Evolutionary conservation across 2,329 filamentous ascomycete species (phyloP).

Genomic region (Hymenoscyphus fructigenus): DNA sequence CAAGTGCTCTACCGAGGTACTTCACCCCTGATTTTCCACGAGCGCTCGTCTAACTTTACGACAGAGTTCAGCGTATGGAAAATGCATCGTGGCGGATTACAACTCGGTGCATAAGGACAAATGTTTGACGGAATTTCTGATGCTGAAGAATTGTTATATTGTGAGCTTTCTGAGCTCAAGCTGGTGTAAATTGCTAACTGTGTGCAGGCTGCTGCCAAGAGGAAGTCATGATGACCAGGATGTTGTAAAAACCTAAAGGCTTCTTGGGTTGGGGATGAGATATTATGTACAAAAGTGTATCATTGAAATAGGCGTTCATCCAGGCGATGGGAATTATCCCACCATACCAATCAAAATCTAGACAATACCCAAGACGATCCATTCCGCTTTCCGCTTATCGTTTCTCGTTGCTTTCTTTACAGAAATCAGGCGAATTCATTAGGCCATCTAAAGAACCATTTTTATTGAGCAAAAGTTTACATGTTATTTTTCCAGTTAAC

Average conservation of each 20-base stretch:
- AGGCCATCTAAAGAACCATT: not conserved
- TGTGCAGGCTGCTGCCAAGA: conserved; percentile 52
- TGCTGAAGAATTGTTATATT: conserved; percentile 82
- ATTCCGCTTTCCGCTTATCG: not conserved
- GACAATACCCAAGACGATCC: not conserved
- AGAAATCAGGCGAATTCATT: not conserved
- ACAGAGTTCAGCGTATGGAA: conserved; percentile 82
- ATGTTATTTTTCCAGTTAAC: conserved; percentile 3
- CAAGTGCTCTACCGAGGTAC: conserved; percentile 66
- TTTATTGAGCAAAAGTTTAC: conserved; percentile 2
- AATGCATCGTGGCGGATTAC: conserved; percentile 88
- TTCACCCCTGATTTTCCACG: conserved; percentile 14
- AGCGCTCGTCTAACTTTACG: conserved; percentile 7
- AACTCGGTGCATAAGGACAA: conserved; percentile 89
- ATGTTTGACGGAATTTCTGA: conserved; percentile 81
- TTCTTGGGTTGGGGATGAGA: not conserved
- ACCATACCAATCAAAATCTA: not conserved
- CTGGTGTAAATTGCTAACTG: conserved; percentile 15
- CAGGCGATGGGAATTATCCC: not conserved
- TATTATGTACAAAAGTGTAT: not conserved
- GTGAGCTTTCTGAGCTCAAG: conserved; percentile 36
- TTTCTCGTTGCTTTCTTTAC: not conserved
- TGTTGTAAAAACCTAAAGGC: not conserved
- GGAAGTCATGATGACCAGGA: conserved; percentile 36
- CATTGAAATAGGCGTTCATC: not conserved